Base-by-base conservation (phyloP, 192 early-diverging fungal species). In the Rhizophagus clarus region DNA sequence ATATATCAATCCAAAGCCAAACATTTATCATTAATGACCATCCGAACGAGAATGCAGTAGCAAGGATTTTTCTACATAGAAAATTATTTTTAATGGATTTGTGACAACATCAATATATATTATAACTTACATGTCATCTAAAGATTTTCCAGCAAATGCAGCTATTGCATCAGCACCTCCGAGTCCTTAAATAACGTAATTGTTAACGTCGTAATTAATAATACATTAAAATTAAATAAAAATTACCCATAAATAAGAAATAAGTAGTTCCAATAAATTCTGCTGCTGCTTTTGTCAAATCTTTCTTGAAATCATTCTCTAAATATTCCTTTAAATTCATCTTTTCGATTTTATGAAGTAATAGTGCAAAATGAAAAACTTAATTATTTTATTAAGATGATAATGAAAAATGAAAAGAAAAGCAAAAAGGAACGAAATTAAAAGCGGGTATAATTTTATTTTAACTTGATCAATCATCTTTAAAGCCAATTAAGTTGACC, bases 191-290 rank as follows among this genome's bases (percentile, higher is more conserved):
- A n/a, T 70, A 32, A 40, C 17, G 15, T 32, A 68, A 68, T 37
- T 9, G 8, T 40, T 40, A 40, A 40, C 37, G 7, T 40, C 6
- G 37, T 40, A 40, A 40, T 40, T 40, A n/a, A 40, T 40, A 40
- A 40, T 40, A 40, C 5, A 40, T 40, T 40, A 17, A 6, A 29
- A 31, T 17, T 68, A 66, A 28, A 29, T n/a, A 6, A n/a, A 20
- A n/a, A 67, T 67, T 70, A 42, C 68, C 68, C 20, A 70, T 42
- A n/a, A 70, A 70, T 45, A 70, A 3, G 22, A 70, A 70, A 42
- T 70, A 40, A 4, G 68, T 29, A n/a, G 68, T 70, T 45, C 68
- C 68, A 70, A 70, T 40, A n/a, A 70, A 70, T 22, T 42, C 68
- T 34, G 22, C 37, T 56, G 14, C 2, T 12, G 47, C 47, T 12